These are phyloP conservation scores for Stemphylium lycopersici DNA, from an alignment of 2,329 filamentous ascomycete species.

Conservation along the genomic window DNA sequence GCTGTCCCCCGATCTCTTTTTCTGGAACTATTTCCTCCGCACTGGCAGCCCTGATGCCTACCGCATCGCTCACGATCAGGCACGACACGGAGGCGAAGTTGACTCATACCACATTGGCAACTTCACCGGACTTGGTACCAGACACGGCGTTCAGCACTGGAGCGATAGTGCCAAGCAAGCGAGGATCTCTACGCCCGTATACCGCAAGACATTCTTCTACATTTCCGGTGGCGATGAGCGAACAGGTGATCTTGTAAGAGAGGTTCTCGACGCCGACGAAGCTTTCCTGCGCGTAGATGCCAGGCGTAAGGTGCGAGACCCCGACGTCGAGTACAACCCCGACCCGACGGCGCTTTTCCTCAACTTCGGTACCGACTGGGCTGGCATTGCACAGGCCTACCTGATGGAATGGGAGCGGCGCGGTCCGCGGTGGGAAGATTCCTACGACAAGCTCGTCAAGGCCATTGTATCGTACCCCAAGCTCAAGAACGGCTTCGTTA, in stretches of 20 bases:
- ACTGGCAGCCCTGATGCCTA: constrained; percentile 65
- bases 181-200: constrained; percentile 64
- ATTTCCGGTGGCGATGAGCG: constrained; percentile 63
- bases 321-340: constrained; percentile 56
- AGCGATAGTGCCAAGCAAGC: constrained; percentile 67
- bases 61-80: constrained; percentile 64
- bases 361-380: constrained; percentile 65
- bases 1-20: constrained; percentile 66
- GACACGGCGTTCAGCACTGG: constrained; percentile 68
- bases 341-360: constrained; percentile 54
- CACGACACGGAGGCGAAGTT: constrained; percentile 65
- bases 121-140: constrained; percentile 65
- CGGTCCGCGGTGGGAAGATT: constrained; percentile 60
- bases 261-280: constrained; percentile 59
- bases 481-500: constrained; percentile 65
- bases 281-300: constrained; percentile 63
- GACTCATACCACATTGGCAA: constrained; percentile 66
- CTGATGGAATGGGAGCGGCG: constrained; percentile 66
- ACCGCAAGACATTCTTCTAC: constrained; percentile 64
- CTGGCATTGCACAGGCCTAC: constrained; percentile 62
- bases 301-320: constrained; percentile 63
- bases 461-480: constrained; percentile 59
- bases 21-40: constrained; percentile 68
- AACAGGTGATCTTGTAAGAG: constrained; percentile 60
- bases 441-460: constrained; percentile 57